Base-by-base conservation (phyloP, 2,329 filamentous ascomycete species). In the Helotiales sp. region DNA sequence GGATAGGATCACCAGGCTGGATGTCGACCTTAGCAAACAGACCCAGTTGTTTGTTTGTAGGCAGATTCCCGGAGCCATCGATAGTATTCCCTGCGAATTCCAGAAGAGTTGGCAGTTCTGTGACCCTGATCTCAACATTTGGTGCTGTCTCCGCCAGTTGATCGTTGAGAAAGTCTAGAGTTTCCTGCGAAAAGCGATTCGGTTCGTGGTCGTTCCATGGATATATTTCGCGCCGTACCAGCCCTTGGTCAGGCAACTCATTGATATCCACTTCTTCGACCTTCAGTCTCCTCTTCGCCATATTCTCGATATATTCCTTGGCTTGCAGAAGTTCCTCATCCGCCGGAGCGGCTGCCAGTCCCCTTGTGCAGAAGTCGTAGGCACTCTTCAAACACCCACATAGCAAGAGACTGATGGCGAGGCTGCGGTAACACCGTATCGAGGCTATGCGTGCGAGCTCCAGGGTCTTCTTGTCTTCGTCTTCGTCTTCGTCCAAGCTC, bases 11-110 rank as follows among this genome's bases (percentile, higher is more conserved):
- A 10, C 91, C 92, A 0, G 93, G 87, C 0, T 83, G 80, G 43
- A 98, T 92, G 71, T 97, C 90, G 70, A 92, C 86, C 73, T 89
- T 92, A 7, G 94, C 95, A 77, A 98, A 98, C 3, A 99, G 85
- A 4, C 96, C 96, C 0, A 99, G 86, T 78, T 99, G 96, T 68
- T 87, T 86, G 72, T 89, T 89, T 5, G 86, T 90, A 8, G 83
- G 81, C 17, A 84, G 85, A 47, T 81, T 81, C n/a, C 83, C 81
- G 71, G 82, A 83, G 28, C 75, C 76, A 67, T 85, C 82, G 8
- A 63, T 13, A 0, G 81, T 84, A 30, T 80, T 79, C 65, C 85
- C 85, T 3, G 84, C 85, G 26, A 82, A 77, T 24, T 76, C 75
- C 20, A 73, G 65, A 26, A 98, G 80, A 0, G 92, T 82, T 0